Base-by-base conservation (phyloP, 345 rosid species). In the Sisymbrium irio region DNA sequence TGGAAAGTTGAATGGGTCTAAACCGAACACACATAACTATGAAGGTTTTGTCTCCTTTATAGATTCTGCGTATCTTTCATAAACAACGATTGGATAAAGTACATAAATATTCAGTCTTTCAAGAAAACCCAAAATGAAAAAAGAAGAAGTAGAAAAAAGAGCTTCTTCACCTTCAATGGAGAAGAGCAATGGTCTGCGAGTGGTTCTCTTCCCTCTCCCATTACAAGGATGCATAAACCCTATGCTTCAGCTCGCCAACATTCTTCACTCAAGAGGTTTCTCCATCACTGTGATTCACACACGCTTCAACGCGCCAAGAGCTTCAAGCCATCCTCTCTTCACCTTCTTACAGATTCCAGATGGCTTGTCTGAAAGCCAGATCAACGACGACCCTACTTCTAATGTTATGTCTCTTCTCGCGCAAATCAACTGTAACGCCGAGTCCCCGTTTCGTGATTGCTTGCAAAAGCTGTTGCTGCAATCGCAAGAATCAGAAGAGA, bases 211-310 rank as follows among this genome's bases (percentile, higher is more conserved):
- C 58, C 96, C 92, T 0, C n/a, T 86, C 1, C 96, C 92, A n/a
- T 55, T 65, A 10, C 89, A 89, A 46, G 87, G 90, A 63, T 92
- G 90, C 55, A 83, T 89, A 1, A 92, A 71, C 79, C 71, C 88
- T 62, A 81, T 86, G 90, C 82, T 92, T 42, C 87, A 86, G 67
- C 84, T 89, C 2, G 85, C 90, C 13, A 87, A 92, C 72, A 82
- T 86, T 2, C 82, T 92, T 6, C 27, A 79, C 61, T 78, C 84
- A 0, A 39, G 78, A 4, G 85, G 84, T 13, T 62, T 88, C 25
- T 73, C 79, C 1, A 64, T 89, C 72, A 92, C 98, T 57, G 82
- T 92, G 1, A 25, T 80, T 4, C 54, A 67, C n/a, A 49, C 83
- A 57, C 85, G 81, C 9, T 87, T 50, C 63, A 67, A 75, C 74